A percentile compares a stretch with the other conserved stretches of the same genome.
Evolutionary conservation across 805 yeast species (phyloP).

Genomic region (Cyberlindnera nakhonratchasimensis): DNA sequence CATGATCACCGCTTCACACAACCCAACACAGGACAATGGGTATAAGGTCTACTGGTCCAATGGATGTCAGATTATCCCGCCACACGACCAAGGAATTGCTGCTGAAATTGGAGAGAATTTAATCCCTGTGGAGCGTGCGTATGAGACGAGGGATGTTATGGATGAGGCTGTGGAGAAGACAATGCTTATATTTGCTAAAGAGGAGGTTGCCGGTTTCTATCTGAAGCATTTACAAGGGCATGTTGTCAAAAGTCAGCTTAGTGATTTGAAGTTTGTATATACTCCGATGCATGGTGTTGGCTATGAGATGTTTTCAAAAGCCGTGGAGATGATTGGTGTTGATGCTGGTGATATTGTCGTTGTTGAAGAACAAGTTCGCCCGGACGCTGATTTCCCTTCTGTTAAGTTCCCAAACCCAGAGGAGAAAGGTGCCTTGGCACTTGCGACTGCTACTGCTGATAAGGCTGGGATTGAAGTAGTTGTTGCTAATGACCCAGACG

Average conservation of each 20-base stretch:
- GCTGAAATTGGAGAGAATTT: conserved; percentile 55
- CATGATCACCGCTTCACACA: conserved; percentile 90
- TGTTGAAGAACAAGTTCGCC: conserved; percentile 64
- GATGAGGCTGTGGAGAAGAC: conserved; percentile 24
- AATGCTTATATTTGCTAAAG: conserved; percentile 38
- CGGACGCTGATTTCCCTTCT: conserved; percentile 85
- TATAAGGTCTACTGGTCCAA: conserved; percentile 91
- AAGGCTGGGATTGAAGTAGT: conserved; percentile 46
- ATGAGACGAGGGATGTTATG: conserved; percentile 44
- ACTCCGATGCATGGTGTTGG: conserved; percentile 99
- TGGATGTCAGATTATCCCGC: conserved; percentile 95
- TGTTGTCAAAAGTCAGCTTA: conserved; percentile 31
- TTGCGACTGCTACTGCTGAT: conserved; percentile 66
- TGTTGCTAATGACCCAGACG: conserved; percentile 94
- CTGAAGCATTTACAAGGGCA: conserved; percentile 29
- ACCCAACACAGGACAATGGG: conserved; percentile 85
- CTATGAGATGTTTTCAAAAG: conserved; percentile 47
- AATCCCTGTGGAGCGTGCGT: conserved; percentile 53
- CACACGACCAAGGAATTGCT: conserved; percentile 79
- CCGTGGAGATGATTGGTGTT: conserved; percentile 38
- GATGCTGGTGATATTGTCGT: conserved; percentile 26
- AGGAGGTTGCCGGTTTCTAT: conserved; percentile 42
- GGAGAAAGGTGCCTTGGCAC: conserved; percentile 83
- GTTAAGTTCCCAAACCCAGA: conserved; percentile 95
- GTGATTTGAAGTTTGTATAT: conserved; percentile 57